Percentiles rank a stretch among this genome's conserved stretches.
Evolutionary conservation across 441 rosid species (phyloP).

Genomic region (Aleurites moluccanus): DNA sequence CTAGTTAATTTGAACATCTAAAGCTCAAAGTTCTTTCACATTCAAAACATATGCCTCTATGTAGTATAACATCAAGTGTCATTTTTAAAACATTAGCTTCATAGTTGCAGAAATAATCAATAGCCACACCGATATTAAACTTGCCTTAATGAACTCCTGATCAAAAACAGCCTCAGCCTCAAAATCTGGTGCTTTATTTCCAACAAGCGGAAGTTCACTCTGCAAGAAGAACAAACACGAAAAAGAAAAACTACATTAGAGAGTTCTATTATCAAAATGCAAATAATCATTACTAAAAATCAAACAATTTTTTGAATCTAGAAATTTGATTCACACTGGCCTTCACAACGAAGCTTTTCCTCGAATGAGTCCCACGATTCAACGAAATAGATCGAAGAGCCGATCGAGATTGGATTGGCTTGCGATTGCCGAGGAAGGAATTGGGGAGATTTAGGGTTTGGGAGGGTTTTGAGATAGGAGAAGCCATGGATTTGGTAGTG

Average conservation of each 20-base stretch:
- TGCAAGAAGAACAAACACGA: slow-evolving; percentile 15
- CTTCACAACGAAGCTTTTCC: slow-evolving; percentile 52
- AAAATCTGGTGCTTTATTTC: slow-evolving; percentile 83
- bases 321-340: slow-evolving; percentile 49
- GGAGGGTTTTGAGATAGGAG: slow-evolving; percentile 37
- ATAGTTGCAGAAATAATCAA: neutral
- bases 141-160: slow-evolving; percentile 88
- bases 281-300: neutral
- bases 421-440: slow-evolving; percentile 43
- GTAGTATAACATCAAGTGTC: neutral
- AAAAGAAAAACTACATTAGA: neutral
- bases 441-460: slow-evolving; percentile 43
- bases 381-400: slow-evolving; percentile 43
- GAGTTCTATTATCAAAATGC: neutral
- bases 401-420: slow-evolving; percentile 40
- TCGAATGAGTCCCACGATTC: slow-evolving; percentile 35
- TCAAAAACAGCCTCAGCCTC: slow-evolving; percentile 97
- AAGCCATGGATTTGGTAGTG: slow-evolving; percentile 36
- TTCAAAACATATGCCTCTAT: neutral
- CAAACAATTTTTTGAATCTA: neutral
- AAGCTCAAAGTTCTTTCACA: neutral
- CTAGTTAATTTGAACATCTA: neutral
- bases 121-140: neutral
- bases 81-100: neutral
- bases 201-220: slow-evolving; percentile 79